These are phyloP conservation scores for Cyberlindnera americana DNA, from an alignment of 805 yeast genomes.

Conservation along the genomic window DNA sequence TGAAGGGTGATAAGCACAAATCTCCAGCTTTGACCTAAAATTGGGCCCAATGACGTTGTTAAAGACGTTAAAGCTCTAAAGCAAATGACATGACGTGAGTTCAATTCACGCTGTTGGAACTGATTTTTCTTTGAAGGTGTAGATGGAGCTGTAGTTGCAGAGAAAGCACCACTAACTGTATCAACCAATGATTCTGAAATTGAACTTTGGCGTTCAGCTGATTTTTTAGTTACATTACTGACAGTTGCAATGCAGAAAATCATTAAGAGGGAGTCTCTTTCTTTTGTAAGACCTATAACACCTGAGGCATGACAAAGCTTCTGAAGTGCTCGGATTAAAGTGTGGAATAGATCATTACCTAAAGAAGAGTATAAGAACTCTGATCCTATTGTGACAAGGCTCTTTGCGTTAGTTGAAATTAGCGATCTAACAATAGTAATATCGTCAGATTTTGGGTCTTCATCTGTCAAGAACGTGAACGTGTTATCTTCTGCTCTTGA, in stretches of 20 bases:
- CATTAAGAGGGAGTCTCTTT: constrained; percentile 56
- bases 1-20: constrained; percentile 61
- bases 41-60: constrained; percentile 78
- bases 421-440: constrained; percentile 22
- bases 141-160: constrained; percentile 9
- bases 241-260: constrained; percentile 45
- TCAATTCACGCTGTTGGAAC: constrained; percentile 43
- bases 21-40: constrained; percentile 65
- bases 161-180: constrained; percentile 27
- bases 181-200: constrained; percentile 52
- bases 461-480: constrained; percentile 17
- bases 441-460: constrained; percentile 7
- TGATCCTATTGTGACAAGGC: constrained; percentile 42
- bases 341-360: constrained; percentile 68
- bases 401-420: constrained; percentile 34
- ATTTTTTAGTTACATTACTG: constrained; percentile 34
- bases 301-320: constrained; percentile 83
- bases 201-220: constrained; percentile 33
- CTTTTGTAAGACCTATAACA: constrained; percentile 49
- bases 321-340: constrained; percentile 69
- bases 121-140: constrained; percentile 12
- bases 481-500: constrained; percentile 26
- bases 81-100: constrained; percentile 68
- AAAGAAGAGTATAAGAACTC: constrained; percentile 60
- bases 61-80: constrained; percentile 75